Percentiles rank a stretch among this genome's conserved stretches.
Evolutionary conservation across 441 rosid genomes (phyloP).

Genomic region (Adansonia rubrostipa): DNA sequence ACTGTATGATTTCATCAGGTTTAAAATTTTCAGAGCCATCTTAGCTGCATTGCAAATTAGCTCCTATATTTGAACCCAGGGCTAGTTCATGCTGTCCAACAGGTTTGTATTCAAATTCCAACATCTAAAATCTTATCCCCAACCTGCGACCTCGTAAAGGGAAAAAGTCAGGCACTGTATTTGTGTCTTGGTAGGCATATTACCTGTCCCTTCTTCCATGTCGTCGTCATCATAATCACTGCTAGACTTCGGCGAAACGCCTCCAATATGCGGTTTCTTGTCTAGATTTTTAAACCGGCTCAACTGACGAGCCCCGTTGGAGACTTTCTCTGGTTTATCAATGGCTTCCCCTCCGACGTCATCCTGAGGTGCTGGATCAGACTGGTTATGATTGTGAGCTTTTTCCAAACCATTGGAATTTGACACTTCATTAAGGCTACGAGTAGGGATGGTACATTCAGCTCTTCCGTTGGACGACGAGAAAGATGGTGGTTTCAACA

Average conservation of each 20-base stretch:
- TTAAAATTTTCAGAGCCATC: too few relatives aligned
- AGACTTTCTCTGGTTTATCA: slow-evolving; percentile 25
- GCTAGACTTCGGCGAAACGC: slow-evolving; percentile 33
- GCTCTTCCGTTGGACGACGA: slow-evolving; percentile 36
- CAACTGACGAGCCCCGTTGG: slow-evolving; percentile 6
- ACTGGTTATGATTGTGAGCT: slow-evolving; percentile 11
- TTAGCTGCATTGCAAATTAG: neutral
- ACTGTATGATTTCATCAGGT: too few relatives aligned
- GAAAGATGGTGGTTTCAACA: slow-evolving; percentile 30
- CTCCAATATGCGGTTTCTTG: slow-evolving; percentile 30
- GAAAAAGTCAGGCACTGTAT: neutral
- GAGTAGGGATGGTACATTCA: slow-evolving; percentile 32
- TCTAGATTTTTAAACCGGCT: slow-evolving; percentile 29
- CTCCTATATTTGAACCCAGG: too few relatives aligned
- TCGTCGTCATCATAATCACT: slow-evolving; percentile 24
- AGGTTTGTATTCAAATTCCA: neutral
- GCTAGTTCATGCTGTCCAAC: too few relatives aligned
- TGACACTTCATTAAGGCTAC: slow-evolving; percentile 32
- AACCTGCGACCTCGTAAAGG: too few relatives aligned
- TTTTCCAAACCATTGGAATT: slow-evolving; percentile 25
- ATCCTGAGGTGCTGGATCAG: slow-evolving; percentile 20
- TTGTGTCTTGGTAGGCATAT: neutral
- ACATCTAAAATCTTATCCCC: too few relatives aligned
- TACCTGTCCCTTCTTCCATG: slow-evolving; percentile 41
- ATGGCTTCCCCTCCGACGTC: slow-evolving; percentile 20